phyloP scores from a whole-genome alignment of 169 alveolate species.

The Cryptosporidium meleagridis region DNA sequence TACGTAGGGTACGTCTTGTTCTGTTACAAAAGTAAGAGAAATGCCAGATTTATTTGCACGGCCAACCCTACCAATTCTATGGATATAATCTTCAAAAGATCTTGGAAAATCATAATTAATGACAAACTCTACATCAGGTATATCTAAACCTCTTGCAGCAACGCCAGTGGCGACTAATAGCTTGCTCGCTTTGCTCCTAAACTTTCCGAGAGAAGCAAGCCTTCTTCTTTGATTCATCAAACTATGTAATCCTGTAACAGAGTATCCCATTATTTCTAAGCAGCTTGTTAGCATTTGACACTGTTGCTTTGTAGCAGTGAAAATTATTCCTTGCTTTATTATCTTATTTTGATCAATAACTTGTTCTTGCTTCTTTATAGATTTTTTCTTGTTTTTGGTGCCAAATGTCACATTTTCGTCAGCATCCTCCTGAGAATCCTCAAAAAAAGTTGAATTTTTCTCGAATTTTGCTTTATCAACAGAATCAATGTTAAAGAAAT shows the following conservation, averaged over 20 bases:
- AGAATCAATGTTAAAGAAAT: conserved; percentile 45
- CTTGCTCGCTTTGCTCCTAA: conserved; percentile 90
- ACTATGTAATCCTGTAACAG: conserved; percentile 95
- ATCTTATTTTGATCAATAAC: not conserved
- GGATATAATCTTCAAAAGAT: conserved; percentile 92
- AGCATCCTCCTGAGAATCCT: conserved; percentile 52
- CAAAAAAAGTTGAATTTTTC: conserved; percentile 12
- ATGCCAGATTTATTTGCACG: conserved; percentile 96
- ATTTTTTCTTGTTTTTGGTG: not conserved
- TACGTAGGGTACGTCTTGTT: conserved; percentile 87
- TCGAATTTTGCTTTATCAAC: conserved; percentile 17
- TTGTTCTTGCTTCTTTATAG: not conserved
- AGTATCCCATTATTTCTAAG: conserved; percentile 90
- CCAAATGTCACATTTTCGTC: conserved; percentile 15
- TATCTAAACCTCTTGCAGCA: conserved; percentile 98
- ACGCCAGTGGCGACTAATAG: conserved; percentile 95
- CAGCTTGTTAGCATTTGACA: conserved; percentile 91
- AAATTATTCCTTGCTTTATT: conserved; percentile 89
- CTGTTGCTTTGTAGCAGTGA: conserved; percentile 91
- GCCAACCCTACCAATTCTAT: conserved; percentile 98
- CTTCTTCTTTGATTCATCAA: conserved; percentile 94
- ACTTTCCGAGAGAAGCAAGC: conserved; percentile 92
- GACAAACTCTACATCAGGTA: conserved; percentile 94
- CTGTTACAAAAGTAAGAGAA: conserved; percentile 91
- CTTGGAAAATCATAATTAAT: conserved; percentile 95